Evolutionary conservation across 108 stramenopile genomes (phyloP).

Genomic region (Parietichytrium sp.): DNA sequence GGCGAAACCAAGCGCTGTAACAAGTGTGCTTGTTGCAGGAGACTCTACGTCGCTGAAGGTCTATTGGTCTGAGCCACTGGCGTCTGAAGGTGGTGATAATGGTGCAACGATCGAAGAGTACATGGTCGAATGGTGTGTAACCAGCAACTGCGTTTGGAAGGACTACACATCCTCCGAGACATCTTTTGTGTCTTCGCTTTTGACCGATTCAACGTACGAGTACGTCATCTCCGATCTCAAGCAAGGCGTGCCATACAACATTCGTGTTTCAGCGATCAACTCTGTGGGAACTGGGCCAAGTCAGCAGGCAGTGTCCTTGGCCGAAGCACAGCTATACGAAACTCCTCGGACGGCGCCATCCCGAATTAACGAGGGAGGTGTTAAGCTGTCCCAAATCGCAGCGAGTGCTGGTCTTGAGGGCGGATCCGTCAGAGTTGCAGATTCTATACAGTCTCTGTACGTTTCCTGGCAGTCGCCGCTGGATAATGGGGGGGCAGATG

Average conservation of each 20-base stretch:
- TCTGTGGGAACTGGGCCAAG: conserved; percentile 54
- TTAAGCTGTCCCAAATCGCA: conserved; percentile 50
- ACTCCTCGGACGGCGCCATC: conserved; percentile 60
- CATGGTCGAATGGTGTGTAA: background rate
- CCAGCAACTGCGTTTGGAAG: background rate
- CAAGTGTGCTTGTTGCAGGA: background rate
- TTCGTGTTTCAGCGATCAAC: conserved; percentile 51
- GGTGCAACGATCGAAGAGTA: background rate
- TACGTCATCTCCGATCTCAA: conserved; percentile 55
- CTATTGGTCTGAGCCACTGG: conserved; percentile 16
- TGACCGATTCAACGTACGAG: conserved; percentile 40
- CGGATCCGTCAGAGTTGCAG: conserved; percentile 61
- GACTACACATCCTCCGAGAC: background rate
- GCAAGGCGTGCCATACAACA: conserved; percentile 63
- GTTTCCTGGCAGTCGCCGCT: conserved; percentile 63
- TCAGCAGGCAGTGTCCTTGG: too few species aligned
- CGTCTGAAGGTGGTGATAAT: background rate
- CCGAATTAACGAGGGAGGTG: conserved; percentile 49
- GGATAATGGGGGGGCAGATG: conserved; percentile 59
- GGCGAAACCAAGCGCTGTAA: background rate
- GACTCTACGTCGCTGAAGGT: background rate
- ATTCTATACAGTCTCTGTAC: conserved; percentile 65
- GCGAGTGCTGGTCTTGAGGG: conserved; percentile 35
- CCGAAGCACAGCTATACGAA: too few species aligned
- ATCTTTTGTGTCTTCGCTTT: background rate